Conservation (phyloP, 495 filamentous ascomycete species). For the Penicillium antarcticum region DNA sequence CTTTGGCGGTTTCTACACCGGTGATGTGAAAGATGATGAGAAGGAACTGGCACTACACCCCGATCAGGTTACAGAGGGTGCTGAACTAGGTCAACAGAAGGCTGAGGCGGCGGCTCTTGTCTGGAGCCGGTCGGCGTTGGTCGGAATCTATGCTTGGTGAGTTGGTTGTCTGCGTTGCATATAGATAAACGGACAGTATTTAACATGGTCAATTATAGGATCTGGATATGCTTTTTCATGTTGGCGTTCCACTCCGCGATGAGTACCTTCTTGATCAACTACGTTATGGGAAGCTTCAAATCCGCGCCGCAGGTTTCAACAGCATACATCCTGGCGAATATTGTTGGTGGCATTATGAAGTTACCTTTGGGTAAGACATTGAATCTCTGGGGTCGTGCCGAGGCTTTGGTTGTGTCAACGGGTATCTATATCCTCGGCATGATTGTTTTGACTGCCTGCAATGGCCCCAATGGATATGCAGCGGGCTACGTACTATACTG, state of each 20-base stretch:
- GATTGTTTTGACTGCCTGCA: slow-evolving; percentile 45
- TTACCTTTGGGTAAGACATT: slow-evolving; percentile 66
- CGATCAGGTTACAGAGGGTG: slow-evolving; percentile 21
- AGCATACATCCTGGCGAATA: slow-evolving; percentile 36
- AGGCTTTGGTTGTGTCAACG: slow-evolving; percentile 47
- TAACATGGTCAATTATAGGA: no score
- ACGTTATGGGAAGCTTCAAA: slow-evolving; percentile 34
- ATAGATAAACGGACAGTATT: no score
- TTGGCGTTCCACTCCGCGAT: slow-evolving; percentile 38
- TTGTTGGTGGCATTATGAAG: slow-evolving; percentile 65
- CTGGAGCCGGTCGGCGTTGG: slow-evolving; percentile 33
- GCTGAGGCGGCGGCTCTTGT: slow-evolving; percentile 43
- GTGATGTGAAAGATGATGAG: slow-evolving; percentile 21
- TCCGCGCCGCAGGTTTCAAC: slow-evolving; percentile 37
- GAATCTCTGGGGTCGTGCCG: slow-evolving; percentile 61
- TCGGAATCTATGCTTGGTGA: slow-evolving; percentile 39
- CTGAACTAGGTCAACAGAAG: slow-evolving; percentile 36
- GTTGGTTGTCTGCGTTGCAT: slow-evolving; percentile 3
- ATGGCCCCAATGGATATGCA: slow-evolving; percentile 42
- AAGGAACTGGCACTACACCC: slow-evolving; percentile 22
- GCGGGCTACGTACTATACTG: slow-evolving; percentile 54
- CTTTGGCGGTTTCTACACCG: neutral
- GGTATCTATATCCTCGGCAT: slow-evolving; percentile 37
- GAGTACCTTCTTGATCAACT: slow-evolving; percentile 32
- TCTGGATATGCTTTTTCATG: slow-evolving; percentile 45